Conservation (phyloP, 2,329 filamentous ascomycete species). For the Monilinia laxa region DNA sequence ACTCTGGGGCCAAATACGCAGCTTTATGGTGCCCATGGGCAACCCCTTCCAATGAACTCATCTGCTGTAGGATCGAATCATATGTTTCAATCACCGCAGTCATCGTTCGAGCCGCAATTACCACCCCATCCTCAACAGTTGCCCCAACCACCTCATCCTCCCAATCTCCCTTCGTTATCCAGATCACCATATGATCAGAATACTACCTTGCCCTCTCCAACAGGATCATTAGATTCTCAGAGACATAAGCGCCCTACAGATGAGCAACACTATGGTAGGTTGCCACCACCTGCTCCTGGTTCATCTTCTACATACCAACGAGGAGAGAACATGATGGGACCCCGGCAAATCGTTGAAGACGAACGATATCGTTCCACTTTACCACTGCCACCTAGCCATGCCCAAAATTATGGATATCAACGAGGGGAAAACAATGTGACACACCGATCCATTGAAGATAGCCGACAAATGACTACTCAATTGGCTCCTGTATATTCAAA, state of each 20-base stretch:
- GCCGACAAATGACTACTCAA: constrained; percentile 17
- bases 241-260: constrained; percentile 38
- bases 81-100: background rate
- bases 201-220: constrained; percentile 36
- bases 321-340: constrained; percentile 27
- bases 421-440: constrained; percentile 22
- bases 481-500: too few species aligned
- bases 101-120: background rate
- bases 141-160: background rate
- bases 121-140: background rate
- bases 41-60: constrained; percentile 39
- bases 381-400: constrained; percentile 43
- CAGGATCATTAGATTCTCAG: constrained; percentile 34
- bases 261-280: constrained; percentile 41
- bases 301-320: constrained; percentile 29
- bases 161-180: background rate
- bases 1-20: constrained; percentile 40
- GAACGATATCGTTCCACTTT: constrained; percentile 35
- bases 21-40: constrained; percentile 45
- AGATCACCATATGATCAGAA: constrained; percentile 2
- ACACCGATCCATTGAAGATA: constrained; percentile 33
- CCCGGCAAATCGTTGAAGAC: background rate
- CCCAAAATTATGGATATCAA: constrained; percentile 29
- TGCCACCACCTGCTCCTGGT: constrained; percentile 42
- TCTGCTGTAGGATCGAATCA: constrained; percentile 25